These are phyloP conservation scores for Blastomyces percursus DNA, from an alignment of 2,329 filamentous ascomycete species.

Conservation along the genomic window DNA sequence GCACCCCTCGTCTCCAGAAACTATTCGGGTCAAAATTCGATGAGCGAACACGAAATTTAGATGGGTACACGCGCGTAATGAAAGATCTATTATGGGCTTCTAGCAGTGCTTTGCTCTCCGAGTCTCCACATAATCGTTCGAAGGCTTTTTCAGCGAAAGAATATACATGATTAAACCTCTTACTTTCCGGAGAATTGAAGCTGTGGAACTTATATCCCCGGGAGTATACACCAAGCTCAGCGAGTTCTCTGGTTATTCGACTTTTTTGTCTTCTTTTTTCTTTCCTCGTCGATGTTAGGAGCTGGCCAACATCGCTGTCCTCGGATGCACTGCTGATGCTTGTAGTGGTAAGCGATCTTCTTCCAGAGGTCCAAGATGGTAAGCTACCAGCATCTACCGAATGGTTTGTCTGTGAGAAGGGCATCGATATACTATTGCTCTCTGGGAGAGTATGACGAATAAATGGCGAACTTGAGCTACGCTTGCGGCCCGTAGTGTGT, in stretches of 20 bases:
- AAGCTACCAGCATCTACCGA: constrained; percentile 37
- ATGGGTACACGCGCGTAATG: constrained; percentile 89
- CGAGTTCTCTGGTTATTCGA: constrained; percentile 76
- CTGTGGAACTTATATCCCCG: constrained; percentile 71
- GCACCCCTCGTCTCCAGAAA: constrained; percentile 90
- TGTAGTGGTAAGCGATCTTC: constrained; percentile 43
- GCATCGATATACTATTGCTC: constrained; percentile 34
- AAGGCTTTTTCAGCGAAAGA: constrained; percentile 90
- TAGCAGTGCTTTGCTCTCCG: constrained; percentile 64
- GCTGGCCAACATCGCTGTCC: constrained; percentile 56
- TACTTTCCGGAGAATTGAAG: constrained; percentile 67
- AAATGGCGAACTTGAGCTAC: constrained; percentile 70
- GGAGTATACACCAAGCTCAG: constrained; percentile 72
- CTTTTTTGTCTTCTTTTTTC: constrained; percentile 57
- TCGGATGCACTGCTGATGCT: constrained; percentile 55
- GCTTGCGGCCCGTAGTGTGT: constrained; percentile 34
- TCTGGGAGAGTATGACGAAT: constrained; percentile 53
- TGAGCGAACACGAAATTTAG: constrained; percentile 67
- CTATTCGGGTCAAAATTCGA: constrained; percentile 90
- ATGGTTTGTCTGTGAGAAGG: constrained; percentile 41
- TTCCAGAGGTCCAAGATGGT: constrained; percentile 40
- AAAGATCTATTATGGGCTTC: constrained; percentile 85
- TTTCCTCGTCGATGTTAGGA: constrained; percentile 44
- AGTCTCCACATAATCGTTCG: constrained; percentile 63
- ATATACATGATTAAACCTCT: constrained; percentile 86